phyloP scores from a whole-genome alignment of 495 filamentous ascomycete genomes.

The Aspergillus affinis region DNA sequence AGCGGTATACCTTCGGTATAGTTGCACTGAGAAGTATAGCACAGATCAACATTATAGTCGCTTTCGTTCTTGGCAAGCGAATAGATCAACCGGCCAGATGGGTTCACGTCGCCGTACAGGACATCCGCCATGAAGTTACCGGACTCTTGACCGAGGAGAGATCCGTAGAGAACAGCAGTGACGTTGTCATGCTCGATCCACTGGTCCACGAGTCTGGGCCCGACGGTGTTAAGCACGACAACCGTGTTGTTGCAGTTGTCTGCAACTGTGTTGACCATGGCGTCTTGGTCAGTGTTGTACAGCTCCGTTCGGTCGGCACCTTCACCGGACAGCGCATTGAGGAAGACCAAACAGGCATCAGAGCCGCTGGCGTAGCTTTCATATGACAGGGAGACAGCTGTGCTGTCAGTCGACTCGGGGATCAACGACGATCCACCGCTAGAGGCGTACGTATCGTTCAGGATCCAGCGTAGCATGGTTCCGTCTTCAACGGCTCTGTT shows the following conservation, averaged over 20 bases:
- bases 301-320: constrained; percentile 54
- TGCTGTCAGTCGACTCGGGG: constrained; percentile 15
- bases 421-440: constrained; percentile 14
- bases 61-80: constrained; percentile 63
- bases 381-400: constrained; percentile 15
- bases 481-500: constrained; percentile 50
- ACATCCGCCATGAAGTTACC: constrained; percentile 56
- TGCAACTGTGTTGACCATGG: constrained; percentile 58
- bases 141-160: constrained; percentile 59
- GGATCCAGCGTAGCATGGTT: constrained; percentile 45
- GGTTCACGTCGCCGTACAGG: constrained; percentile 59
- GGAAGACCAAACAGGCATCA: constrained; percentile 62
- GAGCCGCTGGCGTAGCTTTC: constrained; percentile 48
- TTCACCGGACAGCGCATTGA: constrained; percentile 57
- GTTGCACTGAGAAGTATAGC: constrained; percentile 55
- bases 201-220: constrained; percentile 42
- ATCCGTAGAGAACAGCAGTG: constrained; percentile 59
- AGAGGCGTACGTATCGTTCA: constrained; percentile 45
- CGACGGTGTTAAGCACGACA: constrained; percentile 62
- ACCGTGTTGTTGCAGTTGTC: constrained; percentile 65
- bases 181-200: constrained; percentile 59
- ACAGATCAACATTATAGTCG: constrained; percentile 58
- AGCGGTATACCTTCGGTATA: constrained; percentile 53
- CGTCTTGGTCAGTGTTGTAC: constrained; percentile 50
- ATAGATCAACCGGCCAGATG: constrained; percentile 68